These are phyloP conservation scores for Sporisorium reilianum DNA, from an alignment of 1,284 basidiomycete genomes.

Conservation along the genomic window DNA sequence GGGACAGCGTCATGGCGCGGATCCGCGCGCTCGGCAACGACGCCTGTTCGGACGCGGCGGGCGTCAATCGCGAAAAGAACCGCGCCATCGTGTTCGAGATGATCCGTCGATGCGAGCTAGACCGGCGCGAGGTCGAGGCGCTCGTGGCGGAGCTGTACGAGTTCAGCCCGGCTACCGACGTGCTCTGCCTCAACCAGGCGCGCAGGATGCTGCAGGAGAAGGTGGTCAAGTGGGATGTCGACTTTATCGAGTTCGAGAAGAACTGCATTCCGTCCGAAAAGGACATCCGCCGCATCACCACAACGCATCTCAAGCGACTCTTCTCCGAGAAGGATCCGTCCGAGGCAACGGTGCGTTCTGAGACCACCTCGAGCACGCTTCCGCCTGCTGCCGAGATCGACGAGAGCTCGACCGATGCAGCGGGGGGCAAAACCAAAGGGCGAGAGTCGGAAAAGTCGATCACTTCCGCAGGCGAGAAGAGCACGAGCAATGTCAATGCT, in stretches of 20 bases:
- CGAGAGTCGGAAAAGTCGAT: slow-evolving; percentile 21
- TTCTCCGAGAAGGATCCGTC: slow-evolving; percentile 72
- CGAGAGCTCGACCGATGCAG: slow-evolving; percentile 48
- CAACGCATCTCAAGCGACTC: slow-evolving; percentile 71
- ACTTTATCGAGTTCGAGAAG: slow-evolving; percentile 75
- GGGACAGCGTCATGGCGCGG: slow-evolving; percentile 73
- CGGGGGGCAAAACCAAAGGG: slow-evolving; percentile 23
- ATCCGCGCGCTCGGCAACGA: slow-evolving; percentile 72
- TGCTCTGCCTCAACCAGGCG: slow-evolving; percentile 87
- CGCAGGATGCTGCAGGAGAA: slow-evolving; percentile 89
- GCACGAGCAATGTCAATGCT: slow-evolving; percentile 2
- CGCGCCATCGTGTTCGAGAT: slow-evolving; percentile 47
- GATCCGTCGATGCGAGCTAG: slow-evolving; percentile 50
- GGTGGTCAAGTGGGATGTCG: slow-evolving; percentile 94
- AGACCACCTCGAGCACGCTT: slow-evolving; percentile 34
- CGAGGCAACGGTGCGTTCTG: slow-evolving; percentile 26
- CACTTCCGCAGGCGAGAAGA: slow-evolving; percentile 12
- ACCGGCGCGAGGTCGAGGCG: slow-evolving; percentile 76
- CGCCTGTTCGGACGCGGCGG: slow-evolving; percentile 54
- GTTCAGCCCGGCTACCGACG: slow-evolving; percentile 77
- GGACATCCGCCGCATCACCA: slow-evolving; percentile 69
- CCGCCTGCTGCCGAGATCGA: slow-evolving; percentile 66
- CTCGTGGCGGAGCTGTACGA: slow-evolving; percentile 76
- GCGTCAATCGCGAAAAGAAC: slow-evolving; percentile 49
- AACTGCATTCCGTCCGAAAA: slow-evolving; percentile 71